Conservation (phyloP, 1,284 basidiomycete genomes). For the Phellinidium pouzarii region DNA sequence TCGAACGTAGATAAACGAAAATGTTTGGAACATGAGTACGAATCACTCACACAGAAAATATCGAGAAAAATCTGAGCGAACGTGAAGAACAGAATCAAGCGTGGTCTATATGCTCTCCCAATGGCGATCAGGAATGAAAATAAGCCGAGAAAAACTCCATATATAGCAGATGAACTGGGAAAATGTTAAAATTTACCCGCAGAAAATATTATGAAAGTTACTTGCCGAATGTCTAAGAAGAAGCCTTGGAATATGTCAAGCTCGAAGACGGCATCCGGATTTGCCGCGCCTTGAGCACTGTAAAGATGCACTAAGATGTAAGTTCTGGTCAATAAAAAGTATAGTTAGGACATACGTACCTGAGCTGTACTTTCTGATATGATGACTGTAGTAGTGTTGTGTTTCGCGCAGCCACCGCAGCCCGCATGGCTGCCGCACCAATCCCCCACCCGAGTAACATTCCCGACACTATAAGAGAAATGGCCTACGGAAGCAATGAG, state of each 20-base stretch:
- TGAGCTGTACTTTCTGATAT: slow-evolving; percentile 39
- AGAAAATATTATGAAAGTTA: slow-evolving; percentile 13
- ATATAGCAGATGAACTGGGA: slow-evolving; percentile 48
- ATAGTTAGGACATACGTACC: slow-evolving; percentile 27
- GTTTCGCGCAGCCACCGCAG: slow-evolving; percentile 50
- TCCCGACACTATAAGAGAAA: slow-evolving; percentile 47
- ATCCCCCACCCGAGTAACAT: slow-evolving; percentile 71
- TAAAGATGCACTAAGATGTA: too few relatives aligned
- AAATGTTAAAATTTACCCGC: slow-evolving; percentile 4
- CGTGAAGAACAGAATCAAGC: slow-evolving; percentile 49
- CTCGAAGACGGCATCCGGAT: slow-evolving; percentile 43
- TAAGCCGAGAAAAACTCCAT: slow-evolving; percentile 65
- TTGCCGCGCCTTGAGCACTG: slow-evolving; percentile 41
- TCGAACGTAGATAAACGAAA: slow-evolving; percentile 1
- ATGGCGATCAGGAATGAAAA: slow-evolving; percentile 56
- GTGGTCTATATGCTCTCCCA: slow-evolving; percentile 55
- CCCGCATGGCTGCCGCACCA: slow-evolving; percentile 65
- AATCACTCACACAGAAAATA: slow-evolving; percentile 48
- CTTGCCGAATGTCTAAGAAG: slow-evolving; percentile 59
- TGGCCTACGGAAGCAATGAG: slow-evolving; percentile 27
- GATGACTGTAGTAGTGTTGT: slow-evolving; percentile 42
- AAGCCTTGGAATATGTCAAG: slow-evolving; percentile 52
- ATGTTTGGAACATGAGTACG: background rate
- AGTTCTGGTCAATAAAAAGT: slow-evolving; percentile 10
- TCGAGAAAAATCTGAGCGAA: slow-evolving; percentile 56